Evolutionary conservation across 2,329 filamentous ascomycete species (phyloP), one percentile per base, ranked within the genome.

Genomic region (Endoconidiophora laricicola): DNA sequence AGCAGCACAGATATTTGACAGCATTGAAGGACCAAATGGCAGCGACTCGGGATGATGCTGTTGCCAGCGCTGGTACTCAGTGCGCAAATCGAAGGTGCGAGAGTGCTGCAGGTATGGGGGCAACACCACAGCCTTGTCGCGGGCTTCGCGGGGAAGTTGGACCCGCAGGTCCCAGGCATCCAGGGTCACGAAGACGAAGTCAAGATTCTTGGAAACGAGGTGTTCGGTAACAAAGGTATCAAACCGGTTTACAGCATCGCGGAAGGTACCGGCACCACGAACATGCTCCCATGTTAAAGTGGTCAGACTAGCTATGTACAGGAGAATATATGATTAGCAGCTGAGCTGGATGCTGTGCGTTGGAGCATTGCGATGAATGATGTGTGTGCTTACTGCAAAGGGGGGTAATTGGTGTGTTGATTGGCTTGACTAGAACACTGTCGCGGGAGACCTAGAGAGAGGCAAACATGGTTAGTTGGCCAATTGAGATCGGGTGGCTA

Each of bases 211-310:
- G 57, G 80, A 81, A 49, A 86, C 79, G 58, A 98, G 72, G 63
- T 95, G 86, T 68, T 98, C 90, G 59, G 83, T 82, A 61, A 87
- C 87, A 65, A 95, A 98, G 56, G 81, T 74, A 67, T 94, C 88
- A 69, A 98, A 95, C 59, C 86, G 85, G 67, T 84, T 86, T 69
- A 98, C 83, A 58, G 91, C 91, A 69, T 96, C 91, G 60, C 90
- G 82, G 78, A 96, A 98, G 58, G 87, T 90, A 58, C 91, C 91
- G 64, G 91, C 90, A 66, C 90, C 93, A 64, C 90, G 84, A 64
- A 98, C 91, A 70, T 98, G 90, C 67, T 98, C 91, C 91, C 91
- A 98, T 49, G 91, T 96, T 60, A 98, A 73, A 57, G 91, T 98
- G 43, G 91, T 98, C 65, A 98, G 47, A 70, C 88, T 95, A 63